Evolutionary conservation across 108 stramenopile genomes (phyloP), one percentile per base, ranked within the genome.

Genomic region (Nitzschia putrida): DNA sequence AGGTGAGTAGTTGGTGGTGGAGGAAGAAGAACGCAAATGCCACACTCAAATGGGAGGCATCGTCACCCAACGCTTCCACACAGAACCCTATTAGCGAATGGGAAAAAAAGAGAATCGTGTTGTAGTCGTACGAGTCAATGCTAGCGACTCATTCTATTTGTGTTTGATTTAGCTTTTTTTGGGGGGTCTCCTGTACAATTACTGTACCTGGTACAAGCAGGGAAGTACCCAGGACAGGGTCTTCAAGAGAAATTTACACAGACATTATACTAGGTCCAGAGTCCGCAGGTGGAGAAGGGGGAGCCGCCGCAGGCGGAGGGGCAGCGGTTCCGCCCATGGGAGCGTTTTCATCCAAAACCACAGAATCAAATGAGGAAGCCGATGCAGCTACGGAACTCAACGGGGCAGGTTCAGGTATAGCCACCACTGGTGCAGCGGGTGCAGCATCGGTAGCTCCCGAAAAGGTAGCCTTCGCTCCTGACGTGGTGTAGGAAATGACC

Each of bases 391-490:
- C 9, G 20, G 60, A 43, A 61, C 3, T n/a, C 8, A 8, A 12
- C 9, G 45, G 20, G 64, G 50, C 16, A 16, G 42, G 25, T 42
- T 39, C n/a, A 20, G 16, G 42, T 63, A 20, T 41, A 8, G 8
- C 29, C 34, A 23, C 53, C 10, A 39, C 20, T 21, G 60, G 60
- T 20, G 41, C 16, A 5, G 60, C 41, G 26, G 43, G 41, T 39
- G 60, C 12, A 20, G 39, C 8, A 10, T 61, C 60, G 8, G 60
- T 53, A 8, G 53, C 20, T 18, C 14, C 4, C 7, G 5, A 56
- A 57, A 68, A 23, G 9, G 74, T 23, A 18, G 45, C 69, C 7
- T 54, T 69, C 7, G 76, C 67, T 14, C 76, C 76, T 8, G 49
- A 13, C 6, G 76, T 50, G 18, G 61, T 41, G 29, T 56, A 64